These are phyloP conservation scores for Austroboletus eburneus DNA, from an alignment of 768 basidiomycete genomes.

Conservation along the genomic window DNA sequence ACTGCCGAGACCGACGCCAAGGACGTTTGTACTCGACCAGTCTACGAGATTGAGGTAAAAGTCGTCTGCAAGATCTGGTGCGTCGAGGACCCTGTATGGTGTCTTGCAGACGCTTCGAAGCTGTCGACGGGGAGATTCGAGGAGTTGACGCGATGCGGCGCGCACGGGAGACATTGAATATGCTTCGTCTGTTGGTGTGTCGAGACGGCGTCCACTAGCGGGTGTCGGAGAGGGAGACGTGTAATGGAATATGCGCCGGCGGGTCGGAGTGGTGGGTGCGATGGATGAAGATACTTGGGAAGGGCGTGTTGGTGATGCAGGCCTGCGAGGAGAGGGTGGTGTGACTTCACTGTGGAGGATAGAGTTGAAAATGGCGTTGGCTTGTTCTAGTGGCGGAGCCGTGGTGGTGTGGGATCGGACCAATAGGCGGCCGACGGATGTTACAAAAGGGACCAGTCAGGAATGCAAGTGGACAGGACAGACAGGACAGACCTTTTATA, in stretches of 20 bases:
- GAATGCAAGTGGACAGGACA: neutral
- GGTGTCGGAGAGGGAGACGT: slow-evolving; percentile 59
- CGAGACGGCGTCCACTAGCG: slow-evolving; percentile 47
- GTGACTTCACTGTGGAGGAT: slow-evolving; percentile 78
- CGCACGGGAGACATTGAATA: slow-evolving; percentile 91
- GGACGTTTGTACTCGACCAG: slow-evolving; percentile 93
- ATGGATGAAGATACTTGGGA: slow-evolving; percentile 32
- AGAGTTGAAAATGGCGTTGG: slow-evolving; percentile 75
- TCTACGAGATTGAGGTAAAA: slow-evolving; percentile 98
- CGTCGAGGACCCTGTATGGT: slow-evolving; percentile 94
- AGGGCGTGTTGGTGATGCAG: slow-evolving; percentile 59
- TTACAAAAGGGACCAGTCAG: slow-evolving; percentile 4
- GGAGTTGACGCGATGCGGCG: slow-evolving; percentile 72
- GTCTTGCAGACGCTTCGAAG: slow-evolving; percentile 88
- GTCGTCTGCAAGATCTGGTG: slow-evolving; percentile 95
- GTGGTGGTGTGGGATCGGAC: slow-evolving; percentile 13
- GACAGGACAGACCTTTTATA: slow-evolving; percentile 52
- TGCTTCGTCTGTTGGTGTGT: slow-evolving; percentile 81
- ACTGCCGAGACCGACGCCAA: slow-evolving; percentile 86
- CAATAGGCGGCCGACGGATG: slow-evolving; percentile 12
- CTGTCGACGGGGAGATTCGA: slow-evolving; percentile 79
- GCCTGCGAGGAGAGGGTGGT: slow-evolving; percentile 58
- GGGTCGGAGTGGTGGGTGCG: slow-evolving; percentile 42
- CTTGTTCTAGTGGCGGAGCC: slow-evolving; percentile 55
- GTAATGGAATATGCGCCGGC: slow-evolving; percentile 65